Evolutionary conservation across 2,329 filamentous ascomycete genomes (phyloP), one percentile per base, ranked within the genome.

Genomic region (Aspergillus aculeatus): DNA sequence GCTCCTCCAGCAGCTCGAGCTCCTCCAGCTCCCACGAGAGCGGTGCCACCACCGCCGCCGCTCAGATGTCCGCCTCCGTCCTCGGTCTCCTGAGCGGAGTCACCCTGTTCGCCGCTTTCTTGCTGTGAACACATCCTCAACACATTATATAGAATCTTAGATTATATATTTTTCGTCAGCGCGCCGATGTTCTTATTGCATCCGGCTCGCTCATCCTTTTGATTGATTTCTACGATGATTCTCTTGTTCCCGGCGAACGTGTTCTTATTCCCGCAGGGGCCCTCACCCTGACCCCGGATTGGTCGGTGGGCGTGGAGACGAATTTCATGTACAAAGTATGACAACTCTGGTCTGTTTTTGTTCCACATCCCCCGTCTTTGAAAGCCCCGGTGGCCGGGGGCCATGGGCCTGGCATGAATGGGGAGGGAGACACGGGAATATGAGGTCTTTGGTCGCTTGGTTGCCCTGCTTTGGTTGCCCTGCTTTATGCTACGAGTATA

Each of bases 61-160:
- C 67, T 7, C 59, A 62, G 47, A 71, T 68, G 56, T 58, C 64
- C 24, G 64, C 66, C 16, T 64, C 70, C 19, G 52, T 69, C 51
- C 29, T 71, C 23, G 68, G 70, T 53, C 61, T 71, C 38, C 41
- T 70, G 47, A 65, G 66, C 35, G 69, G 69, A 50, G 59, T 71
- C 57, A 66, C 71, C 58, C 64, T 72, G 55, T 62, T 73, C 41
- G 65, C 68, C 54, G 62, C 66, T 50, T 66, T 67, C 47, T 61
- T 74, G 55, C 50, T 74, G 58, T 74, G 70, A 64, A 56, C 47
- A 29, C 35, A 35, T 35, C 12, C 16, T 38, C 35, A 2, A 4
- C 16, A 14, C 14, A 44, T 19, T 16, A 44, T 44, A 44, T 19
- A 44, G 14, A 16, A 44, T 44, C 14, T 48, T 57, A 35, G 47